phyloP scores from a whole-genome alignment of 768 basidiomycete genomes.

The Vararia minispora region DNA sequence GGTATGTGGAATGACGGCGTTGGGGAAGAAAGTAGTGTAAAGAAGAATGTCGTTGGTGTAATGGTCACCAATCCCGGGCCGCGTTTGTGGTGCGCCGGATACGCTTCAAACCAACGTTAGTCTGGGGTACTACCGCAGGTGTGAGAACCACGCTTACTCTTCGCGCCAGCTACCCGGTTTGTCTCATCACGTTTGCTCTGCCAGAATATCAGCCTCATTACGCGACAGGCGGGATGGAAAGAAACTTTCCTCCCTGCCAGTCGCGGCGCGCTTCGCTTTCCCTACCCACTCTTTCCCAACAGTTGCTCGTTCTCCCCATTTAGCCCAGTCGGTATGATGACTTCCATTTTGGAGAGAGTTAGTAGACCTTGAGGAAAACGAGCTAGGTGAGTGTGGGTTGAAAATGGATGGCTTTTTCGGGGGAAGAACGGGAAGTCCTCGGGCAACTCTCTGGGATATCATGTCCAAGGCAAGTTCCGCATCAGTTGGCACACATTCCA shows the following conservation, averaged over 20 bases:
- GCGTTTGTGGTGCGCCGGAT: conserved; percentile 45
- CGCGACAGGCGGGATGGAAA: not conserved
- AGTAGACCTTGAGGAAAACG: too few species aligned
- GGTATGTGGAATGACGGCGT: conserved; percentile 35
- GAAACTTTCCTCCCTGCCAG: conserved; percentile 21
- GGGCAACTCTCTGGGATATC: conserved; percentile 46
- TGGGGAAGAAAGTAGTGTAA: conserved; percentile 41
- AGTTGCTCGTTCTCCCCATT: conserved; percentile 39
- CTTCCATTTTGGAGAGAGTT: too few species aligned
- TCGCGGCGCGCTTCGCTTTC: conserved; percentile 29
- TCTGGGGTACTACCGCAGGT: too few species aligned
- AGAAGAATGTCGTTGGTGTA: conserved; percentile 35
- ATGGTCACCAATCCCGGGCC: conserved; percentile 51
- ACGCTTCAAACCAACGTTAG: too few species aligned
- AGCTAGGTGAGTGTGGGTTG: too few species aligned
- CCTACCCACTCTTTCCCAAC: conserved; percentile 31
- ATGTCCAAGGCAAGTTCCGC: conserved; percentile 62
- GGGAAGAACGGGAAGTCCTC: conserved; percentile 27
- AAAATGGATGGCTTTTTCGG: conserved; percentile 9
- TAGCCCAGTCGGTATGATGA: conserved; percentile 40
- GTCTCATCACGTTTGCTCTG: conserved; percentile 17
- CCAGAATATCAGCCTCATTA: not conserved
- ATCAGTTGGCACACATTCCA: conserved; percentile 51
- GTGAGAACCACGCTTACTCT: too few species aligned
- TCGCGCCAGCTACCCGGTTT: too few species aligned